phyloP scores from a whole-genome alignment of 2,329 filamentous ascomycete genomes.

The Aureobasidium sp. region DNA sequence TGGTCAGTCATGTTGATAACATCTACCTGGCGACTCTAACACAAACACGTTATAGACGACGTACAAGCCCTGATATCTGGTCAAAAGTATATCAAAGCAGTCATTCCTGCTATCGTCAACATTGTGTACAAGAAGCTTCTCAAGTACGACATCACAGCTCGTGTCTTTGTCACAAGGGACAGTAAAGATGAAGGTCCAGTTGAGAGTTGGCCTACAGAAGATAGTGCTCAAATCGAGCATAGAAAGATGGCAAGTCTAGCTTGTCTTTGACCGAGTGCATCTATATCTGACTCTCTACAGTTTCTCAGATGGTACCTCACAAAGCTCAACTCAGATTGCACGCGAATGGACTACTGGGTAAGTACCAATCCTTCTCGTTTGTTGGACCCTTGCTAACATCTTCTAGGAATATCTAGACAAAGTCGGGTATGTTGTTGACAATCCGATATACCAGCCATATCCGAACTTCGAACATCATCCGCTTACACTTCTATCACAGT shows the following conservation, averaged over 20 bases:
- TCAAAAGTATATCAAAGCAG: conserved; percentile 69
- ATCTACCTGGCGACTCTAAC: conserved; percentile 15
- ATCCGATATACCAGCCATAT: neutral
- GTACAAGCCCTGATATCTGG: conserved; percentile 62
- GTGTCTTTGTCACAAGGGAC: conserved; percentile 57
- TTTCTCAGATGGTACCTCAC: conserved; percentile 67
- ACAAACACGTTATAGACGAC: conserved; percentile 46
- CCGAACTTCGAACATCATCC: neutral
- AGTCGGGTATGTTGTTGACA: conserved; percentile 52
- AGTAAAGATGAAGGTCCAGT: conserved; percentile 59
- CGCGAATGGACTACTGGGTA: conserved; percentile 65
- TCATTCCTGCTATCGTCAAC: conserved; percentile 76
- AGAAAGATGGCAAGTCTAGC: conserved; percentile 51
- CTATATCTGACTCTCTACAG: neutral
- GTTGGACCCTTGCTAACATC: neutral
- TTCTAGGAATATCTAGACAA: conserved; percentile 63
- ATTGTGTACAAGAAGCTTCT: conserved; percentile 77
- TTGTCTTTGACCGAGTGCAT: neutral
- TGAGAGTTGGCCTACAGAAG: conserved; percentile 55
- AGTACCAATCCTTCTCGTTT: neutral
- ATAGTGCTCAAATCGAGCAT: conserved; percentile 66
- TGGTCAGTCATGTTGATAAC: conserved; percentile 13
- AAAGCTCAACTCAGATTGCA: conserved; percentile 66
- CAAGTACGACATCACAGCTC: conserved; percentile 72
- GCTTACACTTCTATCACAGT: conserved; percentile 26